Evolutionary conservation across 1,284 basidiomycete species (phyloP).

Genomic region (Schizopora paradoxa): DNA sequence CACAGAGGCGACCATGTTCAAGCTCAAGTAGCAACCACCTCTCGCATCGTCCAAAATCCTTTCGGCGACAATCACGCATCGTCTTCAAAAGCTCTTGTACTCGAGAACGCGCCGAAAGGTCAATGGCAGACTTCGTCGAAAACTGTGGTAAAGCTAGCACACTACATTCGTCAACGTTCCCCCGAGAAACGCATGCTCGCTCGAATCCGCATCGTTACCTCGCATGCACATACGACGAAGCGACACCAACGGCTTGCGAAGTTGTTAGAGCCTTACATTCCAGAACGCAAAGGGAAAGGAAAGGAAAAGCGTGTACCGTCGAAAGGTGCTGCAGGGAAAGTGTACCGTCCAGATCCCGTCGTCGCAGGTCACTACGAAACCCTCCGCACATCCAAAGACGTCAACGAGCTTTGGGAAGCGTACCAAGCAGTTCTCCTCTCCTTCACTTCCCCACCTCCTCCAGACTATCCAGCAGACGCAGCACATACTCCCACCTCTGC

Average conservation of each 20-base stretch:
- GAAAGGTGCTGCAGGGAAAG: background rate
- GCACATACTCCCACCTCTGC: background rate
- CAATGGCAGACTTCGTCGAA: too few relatives aligned
- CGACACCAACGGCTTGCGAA: background rate
- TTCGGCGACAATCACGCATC: too few relatives aligned
- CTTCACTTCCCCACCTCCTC: slow-evolving; percentile 25
- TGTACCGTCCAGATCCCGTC: background rate
- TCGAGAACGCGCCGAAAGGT: too few relatives aligned
- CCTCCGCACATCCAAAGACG: slow-evolving; percentile 3
- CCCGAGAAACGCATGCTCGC: background rate
- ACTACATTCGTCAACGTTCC: too few relatives aligned
- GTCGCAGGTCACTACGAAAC: background rate
- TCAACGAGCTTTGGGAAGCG: slow-evolving; percentile 50
- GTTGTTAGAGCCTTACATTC: background rate
- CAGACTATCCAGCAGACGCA: slow-evolving; percentile 17
- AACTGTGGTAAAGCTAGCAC: too few relatives aligned
- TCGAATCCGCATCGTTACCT: background rate
- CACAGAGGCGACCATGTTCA: background rate
- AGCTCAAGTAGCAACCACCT: background rate
- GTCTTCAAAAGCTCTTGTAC: too few relatives aligned
- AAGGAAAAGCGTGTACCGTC: background rate
- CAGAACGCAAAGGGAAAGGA: background rate
- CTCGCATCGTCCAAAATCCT: background rate
- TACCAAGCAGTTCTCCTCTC: slow-evolving; percentile 40
- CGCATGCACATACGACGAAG: background rate